Conservation (phyloP, 2,329 filamentous ascomycete genomes). For the Hypoxylon sp. region DNA sequence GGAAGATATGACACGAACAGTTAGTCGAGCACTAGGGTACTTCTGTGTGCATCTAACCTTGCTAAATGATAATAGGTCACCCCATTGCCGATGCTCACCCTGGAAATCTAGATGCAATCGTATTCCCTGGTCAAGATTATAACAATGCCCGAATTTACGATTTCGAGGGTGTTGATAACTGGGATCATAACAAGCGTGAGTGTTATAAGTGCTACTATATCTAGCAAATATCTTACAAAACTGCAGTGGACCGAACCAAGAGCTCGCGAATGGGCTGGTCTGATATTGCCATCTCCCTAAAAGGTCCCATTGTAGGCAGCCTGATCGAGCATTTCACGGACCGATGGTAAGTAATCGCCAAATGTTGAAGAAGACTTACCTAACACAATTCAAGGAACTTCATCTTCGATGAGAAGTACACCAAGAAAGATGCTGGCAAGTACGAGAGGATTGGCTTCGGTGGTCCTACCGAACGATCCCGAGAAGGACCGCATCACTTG, state of each 20-base stretch:
- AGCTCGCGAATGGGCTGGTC: constrained; percentile 94
- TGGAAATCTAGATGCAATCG: constrained; percentile 78
- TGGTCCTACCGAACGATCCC: constrained; percentile 31
- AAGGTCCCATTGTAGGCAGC: constrained; percentile 81
- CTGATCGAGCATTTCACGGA: constrained; percentile 85
- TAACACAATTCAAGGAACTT: constrained; percentile 73
- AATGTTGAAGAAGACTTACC: neutral
- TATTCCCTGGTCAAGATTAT: constrained; percentile 93
- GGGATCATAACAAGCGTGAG: constrained; percentile 83
- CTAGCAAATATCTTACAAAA: constrained; percentile 28
- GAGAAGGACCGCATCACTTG: constrained; percentile 43
- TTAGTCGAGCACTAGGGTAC: constrained; percentile 49
- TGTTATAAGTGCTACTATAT: neutral
- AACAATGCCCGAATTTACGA: constrained; percentile 91
- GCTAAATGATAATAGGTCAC: constrained; percentile 65
- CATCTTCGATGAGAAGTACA: constrained; percentile 87
- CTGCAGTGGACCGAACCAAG: constrained; percentile 78
- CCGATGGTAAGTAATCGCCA: constrained; percentile 71
- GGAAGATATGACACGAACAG: constrained; percentile 90
- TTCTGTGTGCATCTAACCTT: constrained; percentile 10
- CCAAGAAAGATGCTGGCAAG: constrained; percentile 64
- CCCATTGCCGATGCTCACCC: constrained; percentile 88
- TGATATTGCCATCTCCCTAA: constrained; percentile 83
- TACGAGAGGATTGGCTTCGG: constrained; percentile 58
- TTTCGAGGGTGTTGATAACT: constrained; percentile 82